Evolutionary conservation across 345 rosid species (phyloP), one percentile per base, ranked within the genome.

Genomic region (Passiflora organensis): DNA sequence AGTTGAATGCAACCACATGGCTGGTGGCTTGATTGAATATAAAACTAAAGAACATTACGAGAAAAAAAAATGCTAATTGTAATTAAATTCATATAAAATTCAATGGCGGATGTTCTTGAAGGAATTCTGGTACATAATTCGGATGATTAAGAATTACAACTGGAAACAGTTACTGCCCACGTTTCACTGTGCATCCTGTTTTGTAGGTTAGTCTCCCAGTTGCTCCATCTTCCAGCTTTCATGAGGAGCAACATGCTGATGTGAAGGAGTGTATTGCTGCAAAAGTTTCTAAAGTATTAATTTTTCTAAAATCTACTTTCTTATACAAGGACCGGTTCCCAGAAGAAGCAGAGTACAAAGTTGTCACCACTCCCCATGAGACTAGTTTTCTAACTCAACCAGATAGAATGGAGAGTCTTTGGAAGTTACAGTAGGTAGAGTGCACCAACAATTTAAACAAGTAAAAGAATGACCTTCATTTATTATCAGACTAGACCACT

Each of bases 141-240:
- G 14, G 66, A 53, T 63, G 60, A 56, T 45, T 68, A 66, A 58
- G 60, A 64, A 65, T 60, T 66, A 59, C 73, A 62, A 58, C 55
- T 42, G 59, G 73, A 59, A 60, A 55, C 51, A 60, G 61, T 69
- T 43, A 41, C 51, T 32, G n/a, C n/a, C n/a, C n/a, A n/a, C n/a
- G 36, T 19, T 53, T 71, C 59, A 73, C 63, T 63, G 62, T 32
- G 70, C 68, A 69, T 63, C 62, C 63, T 60, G 51, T 45, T 79
- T 70, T 69, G 59, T 68, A n/a, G 78, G 59, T 51, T 80, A 80
- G 53, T 71, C 80, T 48, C 84, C 89, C 6, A 84, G 82, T 56
- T 91, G 75, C 65, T 81, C 78, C 84, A 72, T 78, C 51, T 79
- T 66, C 97, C 97, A 91, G 88, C 90, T 91, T 76, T 87, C 96